Percentiles rank a stretch among this genome's conserved stretches.
Conservation (phyloP, 2,329 filamentous ascomycete species). For the Monilinia polystroma region DNA sequence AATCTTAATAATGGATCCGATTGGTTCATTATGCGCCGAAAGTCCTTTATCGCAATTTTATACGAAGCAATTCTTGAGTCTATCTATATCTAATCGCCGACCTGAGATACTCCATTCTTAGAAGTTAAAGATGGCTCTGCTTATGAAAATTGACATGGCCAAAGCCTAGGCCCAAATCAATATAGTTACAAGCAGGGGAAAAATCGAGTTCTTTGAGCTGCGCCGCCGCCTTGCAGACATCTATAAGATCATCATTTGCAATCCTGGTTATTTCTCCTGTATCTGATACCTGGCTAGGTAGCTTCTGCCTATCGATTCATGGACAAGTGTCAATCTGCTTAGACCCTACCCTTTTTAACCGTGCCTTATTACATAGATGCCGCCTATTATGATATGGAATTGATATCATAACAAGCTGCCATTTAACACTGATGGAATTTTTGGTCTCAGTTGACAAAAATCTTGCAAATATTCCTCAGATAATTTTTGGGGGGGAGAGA, state of each 20-base stretch:
- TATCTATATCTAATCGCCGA: not conserved
- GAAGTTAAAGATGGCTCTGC: no score
- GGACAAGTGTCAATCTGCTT: not conserved
- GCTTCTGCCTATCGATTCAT: not conserved
- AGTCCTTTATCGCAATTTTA: not conserved
- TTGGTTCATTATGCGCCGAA: conserved; percentile 1
- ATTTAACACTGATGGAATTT: not conserved
- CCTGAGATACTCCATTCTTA: not conserved
- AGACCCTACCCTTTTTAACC: not conserved
- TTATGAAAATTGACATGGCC: not conserved
- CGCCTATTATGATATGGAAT: not conserved
- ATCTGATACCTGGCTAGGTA: not conserved
- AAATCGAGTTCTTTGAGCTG: not conserved
- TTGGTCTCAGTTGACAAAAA: not conserved
- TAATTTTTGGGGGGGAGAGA: no score
- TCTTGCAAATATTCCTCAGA: not conserved
- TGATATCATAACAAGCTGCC: not conserved
- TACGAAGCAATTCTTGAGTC: not conserved
- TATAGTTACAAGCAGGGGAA: not conserved
- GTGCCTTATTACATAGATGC: not conserved
- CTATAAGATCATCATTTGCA: conserved; percentile 15
- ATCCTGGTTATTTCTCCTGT: conserved; percentile 1
- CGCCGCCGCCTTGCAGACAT: conserved; percentile 9
- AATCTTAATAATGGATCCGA: not conserved
- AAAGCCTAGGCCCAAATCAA: not conserved